Percentiles rank a stretch among this genome's conserved stretches.
phyloP scores from a whole-genome alignment of 768 basidiomycete genomes.

The Hygrophorus russula region DNA sequence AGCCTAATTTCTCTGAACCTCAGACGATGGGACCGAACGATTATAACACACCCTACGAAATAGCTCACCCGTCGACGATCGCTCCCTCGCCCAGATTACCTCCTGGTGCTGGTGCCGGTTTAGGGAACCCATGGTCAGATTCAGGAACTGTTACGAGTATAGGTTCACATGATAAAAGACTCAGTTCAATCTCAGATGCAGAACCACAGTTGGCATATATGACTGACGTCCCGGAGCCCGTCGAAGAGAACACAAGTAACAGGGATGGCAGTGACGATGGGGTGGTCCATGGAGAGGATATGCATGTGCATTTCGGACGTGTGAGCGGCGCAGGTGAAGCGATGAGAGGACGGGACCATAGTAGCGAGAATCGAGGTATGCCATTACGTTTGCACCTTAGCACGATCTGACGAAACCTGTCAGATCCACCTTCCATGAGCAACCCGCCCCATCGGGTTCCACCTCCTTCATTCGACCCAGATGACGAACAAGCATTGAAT shows the following conservation, averaged over 20 bases:
- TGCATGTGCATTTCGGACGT: conserved; percentile 33
- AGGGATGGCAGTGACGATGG: not conserved
- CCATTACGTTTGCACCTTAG: not conserved
- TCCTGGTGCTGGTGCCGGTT: too few species aligned
- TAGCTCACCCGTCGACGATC: too few species aligned
- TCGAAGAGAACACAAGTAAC: conserved; percentile 9
- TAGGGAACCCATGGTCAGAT: too few species aligned
- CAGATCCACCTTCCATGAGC: not conserved
- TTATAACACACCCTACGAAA: too few species aligned
- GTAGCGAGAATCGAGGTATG: not conserved
- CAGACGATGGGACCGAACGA: not conserved
- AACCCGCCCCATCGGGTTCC: conserved; percentile 17
- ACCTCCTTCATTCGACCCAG: conserved; percentile 24
- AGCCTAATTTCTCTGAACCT: not conserved
- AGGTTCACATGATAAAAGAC: not conserved
- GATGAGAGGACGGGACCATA: conserved; percentile 16
- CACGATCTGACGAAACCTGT: not conserved
- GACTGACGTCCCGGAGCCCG: conserved; percentile 18
- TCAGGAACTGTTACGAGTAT: not conserved
- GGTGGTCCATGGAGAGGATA: conserved; percentile 19
- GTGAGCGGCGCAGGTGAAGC: conserved; percentile 28
- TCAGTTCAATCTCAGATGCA: conserved; percentile 14
- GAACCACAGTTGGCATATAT: conserved; percentile 23
- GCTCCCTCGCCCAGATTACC: too few species aligned
- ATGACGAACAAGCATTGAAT: conserved; percentile 45